Evolutionary conservation across 2,329 filamentous ascomycete genomes (phyloP), one percentile per base, ranked within the genome.

Genomic region (Aspergillus intermedius): DNA sequence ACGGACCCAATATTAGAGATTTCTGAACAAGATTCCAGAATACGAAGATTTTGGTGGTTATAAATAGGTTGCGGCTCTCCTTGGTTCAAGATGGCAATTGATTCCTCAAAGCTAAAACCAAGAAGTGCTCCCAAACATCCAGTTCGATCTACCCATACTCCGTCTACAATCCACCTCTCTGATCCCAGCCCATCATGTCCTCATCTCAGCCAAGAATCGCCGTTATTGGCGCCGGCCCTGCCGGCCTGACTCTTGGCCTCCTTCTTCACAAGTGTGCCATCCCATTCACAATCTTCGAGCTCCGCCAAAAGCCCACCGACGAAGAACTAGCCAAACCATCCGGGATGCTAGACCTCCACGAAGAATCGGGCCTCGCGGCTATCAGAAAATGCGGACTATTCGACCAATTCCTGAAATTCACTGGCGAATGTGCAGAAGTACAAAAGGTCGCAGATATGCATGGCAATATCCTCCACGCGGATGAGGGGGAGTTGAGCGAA

Each of bases 181-280:
- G 25, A 10, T 10, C 4, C 25, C 25, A 30, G 12, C 10, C 25
- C 25, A 30, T 30, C 4, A 30, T 30, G 25, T 12, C 25, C 25
- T 12, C 25, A 35, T n/a, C 8, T 35, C 34, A 22, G 22, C 60
- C 59, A 15, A 60, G 59, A 41, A 69, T 71, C 28, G 67, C 67
- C 32, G 69, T 71, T 34, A 57, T 71, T 39, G 68, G 68, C 22
- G 66, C 59, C 19, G 69, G 70, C 3, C 70, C 68, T n/a, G 65
- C 65, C 5, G 62, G 62, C 3, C 45, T 62, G 3, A 59, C 58
- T 1, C 48, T 64, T 7, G 59, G 49, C 30, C 50, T 53, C 10
- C 47, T 65, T 5, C 56, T 64, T 0, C 50, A 60, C 23, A 48
- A 52, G 22, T 46, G 46, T 41, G 23, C 45, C 7, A 61, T 64